Evolutionary conservation across 2,329 filamentous ascomycete species (phyloP), one percentile per base, ranked within the genome.

Genomic region (Diaporthe sp.): DNA sequence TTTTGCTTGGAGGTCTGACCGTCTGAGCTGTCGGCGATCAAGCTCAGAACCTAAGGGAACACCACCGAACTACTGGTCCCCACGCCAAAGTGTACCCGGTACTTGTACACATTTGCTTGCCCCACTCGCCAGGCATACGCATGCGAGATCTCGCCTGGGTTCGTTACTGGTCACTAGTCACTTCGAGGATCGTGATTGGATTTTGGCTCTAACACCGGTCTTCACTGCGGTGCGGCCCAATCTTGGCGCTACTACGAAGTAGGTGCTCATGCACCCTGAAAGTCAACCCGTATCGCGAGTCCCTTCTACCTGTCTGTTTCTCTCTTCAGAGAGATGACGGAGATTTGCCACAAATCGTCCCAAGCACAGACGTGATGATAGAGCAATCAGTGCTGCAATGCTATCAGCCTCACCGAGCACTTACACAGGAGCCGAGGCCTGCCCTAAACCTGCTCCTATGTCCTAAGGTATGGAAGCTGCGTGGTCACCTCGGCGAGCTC

Each of bases 221-320:
- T 39, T 68, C 31, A 25, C 62, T 37, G 22, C 49, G 62, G 15
- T 53, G 62, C 65, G 46, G 65, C 65, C 65, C 65, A 68, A 68
- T 19, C 65, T 68, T 68, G 65, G 65, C 65, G 15, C 22, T 31
- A 34, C 34, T 9, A 34, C 34, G 34, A 34, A 34, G 34, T 34
- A 68, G 31, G n/a, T 28, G 65, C 65, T 39, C 65, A 68, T 68
- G 46, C 46, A 68, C 65, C 22, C 65, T 15, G 34, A 68, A 25
- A 37, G 53, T 42, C n/a, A 68, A 7, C 42, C 6, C 39, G 25
- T 67, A 67, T 51, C 62, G 19, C 15, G 31, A 34, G 19, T 25
- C 62, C 44, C 6, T 51, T 37, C 28, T 46, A 22, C 19, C 5
- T n/a, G 44, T n/a, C 44, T 67, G 62, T 51, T 8, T 67, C 10